phyloP scores from a whole-genome alignment of 2,329 filamentous ascomycete genomes.

The Pyrenophora tritici-repentis region DNA sequence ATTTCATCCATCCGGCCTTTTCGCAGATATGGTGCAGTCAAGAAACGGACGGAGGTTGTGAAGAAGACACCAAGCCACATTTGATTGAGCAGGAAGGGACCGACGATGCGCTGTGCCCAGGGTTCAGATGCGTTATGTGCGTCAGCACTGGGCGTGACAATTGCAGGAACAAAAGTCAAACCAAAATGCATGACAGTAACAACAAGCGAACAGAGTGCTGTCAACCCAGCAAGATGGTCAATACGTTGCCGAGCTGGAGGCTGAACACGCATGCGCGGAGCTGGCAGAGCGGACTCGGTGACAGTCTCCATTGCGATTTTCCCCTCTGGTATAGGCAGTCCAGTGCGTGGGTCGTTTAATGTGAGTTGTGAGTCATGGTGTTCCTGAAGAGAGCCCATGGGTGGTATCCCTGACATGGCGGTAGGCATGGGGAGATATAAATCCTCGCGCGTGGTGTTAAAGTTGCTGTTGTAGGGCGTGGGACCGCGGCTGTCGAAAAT shows the following conservation, averaged over 20 bases:
- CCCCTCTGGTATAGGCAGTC: slow-evolving; percentile 8
- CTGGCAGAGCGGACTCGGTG: slow-evolving; percentile 36
- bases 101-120: slow-evolving; percentile 50
- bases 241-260: slow-evolving; percentile 43
- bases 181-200: slow-evolving; percentile 55
- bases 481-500: slow-evolving; percentile 31
- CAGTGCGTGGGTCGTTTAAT: slow-evolving; percentile 4
- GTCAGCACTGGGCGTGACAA: slow-evolving; percentile 43
- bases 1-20: slow-evolving; percentile 51
- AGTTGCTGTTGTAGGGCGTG: slow-evolving; percentile 28
- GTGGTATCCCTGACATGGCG: not conserved
- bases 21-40: slow-evolving; percentile 50
- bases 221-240: slow-evolving; percentile 55
- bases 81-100: slow-evolving; percentile 53
- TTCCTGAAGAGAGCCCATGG: not conserved
- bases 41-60: slow-evolving; percentile 55
- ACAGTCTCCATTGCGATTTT: slow-evolving; percentile 40
- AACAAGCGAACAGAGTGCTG: slow-evolving; percentile 51
- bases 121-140: slow-evolving; percentile 49
- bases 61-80: slow-evolving; percentile 58
- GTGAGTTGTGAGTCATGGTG: slow-evolving; percentile 25
- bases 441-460: slow-evolving; percentile 23
- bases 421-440: slow-evolving; percentile 5
- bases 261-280: slow-evolving; percentile 35
- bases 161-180: slow-evolving; percentile 49